Base-by-base conservation (phyloP, 495 filamentous ascomycete genomes). In the Penicillium odoratum region DNA sequence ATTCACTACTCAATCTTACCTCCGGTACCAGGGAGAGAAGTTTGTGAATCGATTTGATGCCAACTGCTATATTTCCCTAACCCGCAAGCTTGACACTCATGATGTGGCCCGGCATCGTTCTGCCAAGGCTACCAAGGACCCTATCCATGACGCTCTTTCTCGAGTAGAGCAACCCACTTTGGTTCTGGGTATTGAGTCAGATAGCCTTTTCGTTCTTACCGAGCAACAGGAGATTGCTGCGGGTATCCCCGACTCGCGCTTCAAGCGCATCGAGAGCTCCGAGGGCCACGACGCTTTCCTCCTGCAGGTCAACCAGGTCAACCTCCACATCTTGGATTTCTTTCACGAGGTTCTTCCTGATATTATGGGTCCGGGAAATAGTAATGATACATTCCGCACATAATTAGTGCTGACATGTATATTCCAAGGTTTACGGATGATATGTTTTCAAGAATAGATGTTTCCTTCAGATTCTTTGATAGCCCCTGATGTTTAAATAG, bases 51-150 rank as follows among this genome's bases (percentile, higher is more conserved):
- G 94, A 7, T 98, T 97, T 68, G 94, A 98, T 73, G 88, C 91
- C 60, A 98, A 98, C 69, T 98, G 94, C 77, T 98, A 98, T 74
- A 98, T 98, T 56, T 92, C 94, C 58, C 97, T 98, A 70, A 98
- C 94, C 7, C 90, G 94, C 58, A 98, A 98, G 73, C 85, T 98
- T 15, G 94, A 98, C 66, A 98, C 94, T 3, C 94, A 98, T 69
- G 94, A 98, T 68, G 84, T 98, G 29, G 92, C 90, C 21, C 83
- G 92, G 21, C 80, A 86, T 60, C 85, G 92, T 18, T 70, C 74
- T 36, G 69, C 62, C 40, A 64, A 71, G 5, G 60, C 69, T 3
- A 64, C 74, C 4, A 74, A 80, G 15, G 65, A 78, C 43, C 83
- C 83, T 15, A 81, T 96, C 25, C 74, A 78, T 15, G 83, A 88